A percentile compares a stretch with the other conserved stretches of the same genome.
Conservation (phyloP, 495 filamentous ascomycete species). For the Tuber indicum region DNA sequence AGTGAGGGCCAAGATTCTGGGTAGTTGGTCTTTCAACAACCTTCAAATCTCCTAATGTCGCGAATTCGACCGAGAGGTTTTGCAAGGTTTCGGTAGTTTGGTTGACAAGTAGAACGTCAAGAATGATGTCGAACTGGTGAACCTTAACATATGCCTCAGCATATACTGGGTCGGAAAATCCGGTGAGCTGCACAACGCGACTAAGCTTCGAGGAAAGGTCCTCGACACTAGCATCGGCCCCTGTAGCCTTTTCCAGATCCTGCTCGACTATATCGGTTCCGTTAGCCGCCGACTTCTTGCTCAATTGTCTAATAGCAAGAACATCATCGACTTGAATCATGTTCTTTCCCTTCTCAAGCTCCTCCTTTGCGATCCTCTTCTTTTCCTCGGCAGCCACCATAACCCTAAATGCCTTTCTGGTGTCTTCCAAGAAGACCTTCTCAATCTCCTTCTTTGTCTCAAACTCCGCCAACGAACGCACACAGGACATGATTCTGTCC, state of each 20-base stretch:
- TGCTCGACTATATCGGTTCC: constrained; percentile 77
- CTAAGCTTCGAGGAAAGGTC: constrained; percentile 88
- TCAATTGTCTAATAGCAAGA: constrained; percentile 81
- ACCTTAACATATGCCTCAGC: constrained; percentile 98
- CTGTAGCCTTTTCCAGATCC: constrained; percentile 90
- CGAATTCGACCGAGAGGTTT: constrained; percentile 96
- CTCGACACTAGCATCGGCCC: constrained; percentile 71
- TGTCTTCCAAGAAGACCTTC: constrained; percentile 89
- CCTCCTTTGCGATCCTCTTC: constrained; percentile 87
- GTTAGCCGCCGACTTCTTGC: constrained; percentile 82
- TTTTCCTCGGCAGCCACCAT: constrained; percentile 98
- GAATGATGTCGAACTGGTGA: constrained; percentile 97
- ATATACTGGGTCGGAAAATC: constrained; percentile 97
- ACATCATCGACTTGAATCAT: constrained; percentile 95
- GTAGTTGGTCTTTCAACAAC: constrained; percentile 94
- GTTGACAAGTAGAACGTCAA: constrained; percentile 95
- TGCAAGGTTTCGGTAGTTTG: constrained; percentile 95
- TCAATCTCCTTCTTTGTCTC: constrained; percentile 81
- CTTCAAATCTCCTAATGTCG: constrained; percentile 94
- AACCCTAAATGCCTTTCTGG: constrained; percentile 89
- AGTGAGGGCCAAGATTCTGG: constrained; percentile 87
- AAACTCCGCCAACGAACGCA: constrained; percentile 89
- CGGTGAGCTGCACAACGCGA: constrained; percentile 93
- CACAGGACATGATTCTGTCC: constrained; percentile 94
- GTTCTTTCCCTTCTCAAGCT: constrained; percentile 82